Evolutionary conservation across 148 eudicot species (phyloP).

Genomic region (Amaranthus palmeri): DNA sequence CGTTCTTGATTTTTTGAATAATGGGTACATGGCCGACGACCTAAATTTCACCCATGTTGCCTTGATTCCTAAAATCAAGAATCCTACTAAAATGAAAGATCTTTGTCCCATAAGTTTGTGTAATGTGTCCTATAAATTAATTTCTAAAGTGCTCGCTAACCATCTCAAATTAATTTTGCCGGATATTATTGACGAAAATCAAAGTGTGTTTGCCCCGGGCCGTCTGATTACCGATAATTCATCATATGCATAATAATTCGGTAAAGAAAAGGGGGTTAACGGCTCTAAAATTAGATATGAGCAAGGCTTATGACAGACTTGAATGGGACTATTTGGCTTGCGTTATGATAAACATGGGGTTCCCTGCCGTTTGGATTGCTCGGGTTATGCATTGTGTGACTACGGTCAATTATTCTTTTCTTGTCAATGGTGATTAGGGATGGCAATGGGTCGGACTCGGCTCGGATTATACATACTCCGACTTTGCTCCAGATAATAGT

Average conservation of each 20-base stretch:
- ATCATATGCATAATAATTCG: not conserved
- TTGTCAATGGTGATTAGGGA: not conserved
- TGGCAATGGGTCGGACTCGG: too few species aligned
- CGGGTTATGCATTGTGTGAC: not conserved
- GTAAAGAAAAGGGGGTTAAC: not conserved
- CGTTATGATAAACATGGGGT: not conserved
- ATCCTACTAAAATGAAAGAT: not conserved
- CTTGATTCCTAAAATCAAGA: not conserved
- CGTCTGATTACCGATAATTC: not conserved
- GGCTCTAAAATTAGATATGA: not conserved
- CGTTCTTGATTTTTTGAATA: not conserved
- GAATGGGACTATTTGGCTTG: not conserved
- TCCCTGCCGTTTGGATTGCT: not conserved
- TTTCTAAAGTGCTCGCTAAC: not conserved
- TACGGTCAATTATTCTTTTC: not conserved
- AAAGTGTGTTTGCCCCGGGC: not conserved
- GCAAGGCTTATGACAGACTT: not conserved
- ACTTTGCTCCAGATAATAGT: too few species aligned
- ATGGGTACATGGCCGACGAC: not conserved
- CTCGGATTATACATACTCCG: too few species aligned
- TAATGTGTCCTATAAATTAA: not conserved
- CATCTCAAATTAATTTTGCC: not conserved
- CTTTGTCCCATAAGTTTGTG: not conserved
- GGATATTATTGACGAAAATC: not conserved
- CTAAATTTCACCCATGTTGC: not conserved